These are phyloP conservation scores for Mycotypha africana DNA, from an alignment of 371 early-diverging fungal genomes.

Conservation along the genomic window DNA sequence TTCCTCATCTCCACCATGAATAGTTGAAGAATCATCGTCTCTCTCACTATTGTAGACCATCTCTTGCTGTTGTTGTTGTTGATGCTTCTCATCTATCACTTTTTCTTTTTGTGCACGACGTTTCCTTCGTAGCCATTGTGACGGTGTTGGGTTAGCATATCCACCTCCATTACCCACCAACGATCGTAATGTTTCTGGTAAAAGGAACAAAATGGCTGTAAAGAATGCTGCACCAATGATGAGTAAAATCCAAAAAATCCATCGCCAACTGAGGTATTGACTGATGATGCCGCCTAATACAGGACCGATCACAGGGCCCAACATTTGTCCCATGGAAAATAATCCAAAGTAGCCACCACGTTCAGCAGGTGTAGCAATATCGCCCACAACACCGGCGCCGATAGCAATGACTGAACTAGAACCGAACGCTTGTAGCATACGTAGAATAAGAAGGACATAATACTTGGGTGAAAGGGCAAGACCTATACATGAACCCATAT, in stretches of 20 bases:
- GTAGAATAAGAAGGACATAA: conserved; percentile 44
- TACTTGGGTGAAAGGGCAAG: conserved; percentile 45
- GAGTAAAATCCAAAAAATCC: conserved; percentile 32
- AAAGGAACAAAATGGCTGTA: conserved; percentile 13
- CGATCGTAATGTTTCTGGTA: conserved; percentile 41
- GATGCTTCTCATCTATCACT: not conserved
- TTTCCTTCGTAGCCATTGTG: conserved; percentile 5
- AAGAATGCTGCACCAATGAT: conserved; percentile 13
- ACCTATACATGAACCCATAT: conserved; percentile 49
- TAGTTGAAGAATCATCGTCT: not conserved
- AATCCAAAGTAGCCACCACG: conserved; percentile 61
- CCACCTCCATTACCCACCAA: conserved; percentile 43
- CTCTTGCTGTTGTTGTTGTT: not conserved
- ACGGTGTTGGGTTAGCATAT: conserved; percentile 36
- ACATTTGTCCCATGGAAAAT: conserved; percentile 36
- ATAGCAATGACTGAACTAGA: conserved; percentile 58
- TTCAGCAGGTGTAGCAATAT: conserved; percentile 17
- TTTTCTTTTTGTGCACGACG: not conserved
- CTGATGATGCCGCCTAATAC: conserved; percentile 31
- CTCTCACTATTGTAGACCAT: not conserved
- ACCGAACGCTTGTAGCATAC: conserved; percentile 59
- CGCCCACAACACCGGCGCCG: conserved; percentile 10
- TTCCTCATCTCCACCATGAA: too few species aligned
- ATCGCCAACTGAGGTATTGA: conserved; percentile 27
- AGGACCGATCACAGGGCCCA: conserved; percentile 39